phyloP scores from a whole-genome alignment of 768 basidiomycete genomes.

The Royoungia palumana region DNA sequence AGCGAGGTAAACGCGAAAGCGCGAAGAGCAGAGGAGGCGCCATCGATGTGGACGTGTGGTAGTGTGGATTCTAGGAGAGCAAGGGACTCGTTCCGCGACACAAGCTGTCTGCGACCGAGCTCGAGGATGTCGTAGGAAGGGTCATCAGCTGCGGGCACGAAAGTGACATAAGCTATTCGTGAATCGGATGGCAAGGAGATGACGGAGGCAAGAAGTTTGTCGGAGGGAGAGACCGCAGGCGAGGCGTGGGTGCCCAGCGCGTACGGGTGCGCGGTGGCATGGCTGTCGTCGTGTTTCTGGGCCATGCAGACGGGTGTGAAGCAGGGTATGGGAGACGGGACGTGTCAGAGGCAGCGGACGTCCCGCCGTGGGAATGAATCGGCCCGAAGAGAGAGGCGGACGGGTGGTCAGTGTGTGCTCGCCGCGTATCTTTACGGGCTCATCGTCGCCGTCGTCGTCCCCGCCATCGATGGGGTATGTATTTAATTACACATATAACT shows the following conservation, averaged over 20 bases:
- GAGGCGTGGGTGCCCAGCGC: constrained; percentile 12
- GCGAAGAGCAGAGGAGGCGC: constrained; percentile 47
- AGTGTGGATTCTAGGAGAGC: constrained; percentile 50
- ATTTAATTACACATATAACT: constrained; percentile 7
- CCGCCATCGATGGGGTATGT: constrained; percentile 4
- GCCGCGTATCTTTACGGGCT: constrained; percentile 20
- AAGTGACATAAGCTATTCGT: constrained; percentile 45
- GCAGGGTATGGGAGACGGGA: constrained; percentile 1
- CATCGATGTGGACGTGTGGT: constrained; percentile 46
- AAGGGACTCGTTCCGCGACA: constrained; percentile 36
- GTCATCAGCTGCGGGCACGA: constrained; percentile 31
- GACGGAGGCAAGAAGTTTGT: constrained; percentile 44
- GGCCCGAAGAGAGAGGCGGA: not conserved
- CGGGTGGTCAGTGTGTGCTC: constrained; percentile 11
- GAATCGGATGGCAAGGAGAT: constrained; percentile 44
- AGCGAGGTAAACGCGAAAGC: constrained; percentile 51
- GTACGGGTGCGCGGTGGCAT: constrained; percentile 11
- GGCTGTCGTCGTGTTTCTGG: constrained; percentile 14
- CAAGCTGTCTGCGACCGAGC: constrained; percentile 47
- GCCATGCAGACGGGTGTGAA: constrained; percentile 24
- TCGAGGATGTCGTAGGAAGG: constrained; percentile 47
- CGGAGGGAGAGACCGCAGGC: constrained; percentile 33
- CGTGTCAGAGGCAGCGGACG: not conserved
- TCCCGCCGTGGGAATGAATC: not conserved
- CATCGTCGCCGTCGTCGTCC: constrained; percentile 25